Conservation (phyloP, 2,329 filamentous ascomycete genomes). For the Microdochium nivale region DNA sequence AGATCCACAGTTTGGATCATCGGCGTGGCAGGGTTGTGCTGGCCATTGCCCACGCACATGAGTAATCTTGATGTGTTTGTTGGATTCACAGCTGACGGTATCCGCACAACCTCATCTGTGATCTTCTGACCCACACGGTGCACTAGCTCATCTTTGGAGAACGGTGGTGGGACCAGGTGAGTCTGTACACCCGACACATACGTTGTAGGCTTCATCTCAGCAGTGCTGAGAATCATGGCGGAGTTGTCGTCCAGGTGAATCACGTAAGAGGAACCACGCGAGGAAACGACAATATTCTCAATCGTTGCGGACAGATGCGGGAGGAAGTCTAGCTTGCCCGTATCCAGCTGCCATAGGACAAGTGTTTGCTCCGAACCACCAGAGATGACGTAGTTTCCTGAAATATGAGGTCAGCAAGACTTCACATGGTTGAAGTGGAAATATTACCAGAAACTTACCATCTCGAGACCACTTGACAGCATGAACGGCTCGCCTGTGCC, state of each 20-base stretch:
- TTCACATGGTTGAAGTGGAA: not conserved
- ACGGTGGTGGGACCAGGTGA: slow-evolving; percentile 38
- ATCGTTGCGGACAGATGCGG: slow-evolving; percentile 86
- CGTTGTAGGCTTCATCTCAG: slow-evolving; percentile 75
- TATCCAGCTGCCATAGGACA: slow-evolving; percentile 90
- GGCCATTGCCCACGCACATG: slow-evolving; percentile 56
- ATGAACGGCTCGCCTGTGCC: slow-evolving; percentile 80
- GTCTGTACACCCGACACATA: slow-evolving; percentile 79
- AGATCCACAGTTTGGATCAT: slow-evolving; percentile 80
- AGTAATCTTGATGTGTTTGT: slow-evolving; percentile 54
- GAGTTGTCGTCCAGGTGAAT: slow-evolving; percentile 89
- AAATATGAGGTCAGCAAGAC: slow-evolving; percentile 6
- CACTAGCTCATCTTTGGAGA: slow-evolving; percentile 44
- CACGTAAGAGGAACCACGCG: slow-evolving; percentile 70
- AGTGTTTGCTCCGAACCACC: slow-evolving; percentile 85
- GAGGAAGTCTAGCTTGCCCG: slow-evolving; percentile 70
- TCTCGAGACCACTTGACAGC: slow-evolving; percentile 87
- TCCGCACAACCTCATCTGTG: slow-evolving; percentile 33
- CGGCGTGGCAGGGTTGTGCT: slow-evolving; percentile 44
- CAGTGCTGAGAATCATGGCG: slow-evolving; percentile 79
- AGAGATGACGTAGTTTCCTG: slow-evolving; percentile 88
- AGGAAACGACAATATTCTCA: slow-evolving; percentile 75
- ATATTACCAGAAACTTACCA: slow-evolving; percentile 43
- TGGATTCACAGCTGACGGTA: slow-evolving; percentile 57
- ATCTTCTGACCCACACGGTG: slow-evolving; percentile 39